These are phyloP conservation scores for Tuber calosporum DNA, from an alignment of 495 filamentous ascomycete species.

Conservation along the genomic window DNA sequence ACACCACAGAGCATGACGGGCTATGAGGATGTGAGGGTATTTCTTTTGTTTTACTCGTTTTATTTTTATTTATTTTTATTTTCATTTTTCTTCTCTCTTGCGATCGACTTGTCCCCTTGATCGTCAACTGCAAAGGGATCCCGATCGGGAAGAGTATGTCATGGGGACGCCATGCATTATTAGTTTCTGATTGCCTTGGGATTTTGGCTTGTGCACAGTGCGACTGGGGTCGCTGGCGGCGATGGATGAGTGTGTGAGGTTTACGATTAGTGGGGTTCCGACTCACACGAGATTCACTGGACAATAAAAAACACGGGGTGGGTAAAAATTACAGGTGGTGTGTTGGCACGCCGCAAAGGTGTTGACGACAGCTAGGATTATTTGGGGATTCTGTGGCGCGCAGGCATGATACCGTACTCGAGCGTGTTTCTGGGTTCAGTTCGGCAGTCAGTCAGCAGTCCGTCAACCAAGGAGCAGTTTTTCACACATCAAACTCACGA, in stretches of 20 bases:
- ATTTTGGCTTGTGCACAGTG: neutral
- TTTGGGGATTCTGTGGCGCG: neutral
- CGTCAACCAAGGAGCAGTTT: neutral
- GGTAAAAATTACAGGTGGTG: neutral
- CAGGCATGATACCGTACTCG: neutral
- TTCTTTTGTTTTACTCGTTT: neutral
- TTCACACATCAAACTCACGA: neutral
- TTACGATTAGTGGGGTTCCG: neutral
- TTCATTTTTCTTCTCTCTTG: neutral
- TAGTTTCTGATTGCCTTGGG: slow-evolving; percentile 5
- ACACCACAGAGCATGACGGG: neutral
- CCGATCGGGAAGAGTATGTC: slow-evolving; percentile 1
- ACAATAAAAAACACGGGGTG: neutral
- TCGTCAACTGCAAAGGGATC: slow-evolving; percentile 2
- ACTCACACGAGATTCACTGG: neutral
- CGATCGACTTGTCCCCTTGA: neutral
- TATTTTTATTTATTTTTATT: neutral
- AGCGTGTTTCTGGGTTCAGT: neutral
- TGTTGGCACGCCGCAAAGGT: neutral
- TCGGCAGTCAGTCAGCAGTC: neutral
- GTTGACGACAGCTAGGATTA: neutral
- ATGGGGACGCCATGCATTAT: neutral
- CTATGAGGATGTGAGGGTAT: neutral
- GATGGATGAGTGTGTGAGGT: neutral
- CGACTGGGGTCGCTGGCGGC: neutral